These are phyloP conservation scores for Diaporthe ilicicola DNA, from an alignment of 2,329 filamentous ascomycete genomes.

Conservation along the genomic window DNA sequence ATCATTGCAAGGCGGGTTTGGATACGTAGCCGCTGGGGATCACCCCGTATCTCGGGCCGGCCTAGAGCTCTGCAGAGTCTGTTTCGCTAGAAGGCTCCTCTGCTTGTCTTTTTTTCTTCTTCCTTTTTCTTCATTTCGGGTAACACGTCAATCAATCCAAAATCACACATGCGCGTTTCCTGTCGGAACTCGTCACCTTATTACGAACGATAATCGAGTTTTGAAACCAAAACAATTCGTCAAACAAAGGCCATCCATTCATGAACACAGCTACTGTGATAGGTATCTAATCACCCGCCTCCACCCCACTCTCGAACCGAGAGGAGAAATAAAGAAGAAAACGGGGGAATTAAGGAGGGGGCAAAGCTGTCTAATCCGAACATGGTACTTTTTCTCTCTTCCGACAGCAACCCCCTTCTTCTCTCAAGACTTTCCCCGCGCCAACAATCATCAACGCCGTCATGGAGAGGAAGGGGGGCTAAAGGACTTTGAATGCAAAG, in stretches of 20 bases:
- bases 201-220: neutral
- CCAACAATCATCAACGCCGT: constrained; percentile 4
- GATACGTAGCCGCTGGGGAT: no score
- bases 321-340: neutral
- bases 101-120: no score
- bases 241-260: neutral
- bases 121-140: no score
- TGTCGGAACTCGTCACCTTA: neutral
- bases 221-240: neutral
- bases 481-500: neutral
- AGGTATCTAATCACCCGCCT: neutral
- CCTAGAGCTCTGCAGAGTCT: no score
- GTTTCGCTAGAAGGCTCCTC: no score
- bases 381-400: neutral
- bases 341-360: neutral
- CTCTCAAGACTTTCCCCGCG: neutral
- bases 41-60: no score
- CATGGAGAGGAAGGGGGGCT: neutral
- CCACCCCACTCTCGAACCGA: neutral
- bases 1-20: no score
- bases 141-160: no score
- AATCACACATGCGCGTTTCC: no score
- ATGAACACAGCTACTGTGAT: neutral
- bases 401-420: neutral
- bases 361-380: neutral